Evolutionary conservation across 345 rosid genomes (phyloP), one percentile per base, ranked within the genome.

Genomic region (Euphorbia pulcherrima): DNA sequence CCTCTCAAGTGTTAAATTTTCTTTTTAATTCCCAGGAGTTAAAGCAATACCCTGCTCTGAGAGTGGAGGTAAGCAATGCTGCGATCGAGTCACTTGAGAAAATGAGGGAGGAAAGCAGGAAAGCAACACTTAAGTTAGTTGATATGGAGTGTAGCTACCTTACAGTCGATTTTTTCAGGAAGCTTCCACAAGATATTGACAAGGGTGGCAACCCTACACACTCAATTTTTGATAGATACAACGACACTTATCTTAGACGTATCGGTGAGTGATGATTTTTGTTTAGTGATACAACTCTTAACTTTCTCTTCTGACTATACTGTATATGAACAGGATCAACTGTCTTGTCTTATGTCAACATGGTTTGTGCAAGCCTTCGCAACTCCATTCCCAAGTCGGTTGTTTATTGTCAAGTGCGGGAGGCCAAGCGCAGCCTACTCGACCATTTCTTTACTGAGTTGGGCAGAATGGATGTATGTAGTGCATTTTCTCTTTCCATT

Each of bases 181-280:
- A 87, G 79, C 97, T 95, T 79, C 99, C 99, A 54, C 97, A 90
- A 79, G 99, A 95, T 83, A 86, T 81, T 23, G 99, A 95, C 72
- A 95, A 88, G 86, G 99, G 99, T 52, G 97, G 97, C 75, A 92
- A 92, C 81, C 96, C 97, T 17, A 87, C 97, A 5, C 97, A 88
- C 63, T 95, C 99, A 26, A 86, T 95, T 69, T 95, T 92, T 40
- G 99, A 95, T 74, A 83, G 99, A 78, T 95, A 95, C 79, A 92
- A 90, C 10, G 99, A 95, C 40, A 41, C 87, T 0, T 90, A 95
- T 79, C 97, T 95, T 51, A 83, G 99, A 79, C 83, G 97, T 74
- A 90, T 95, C 27, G 99, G 99, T 92, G 77, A 80, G 88, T 80
- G 37, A 33, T 33, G 3, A n/a, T 54, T 29, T 26, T 21, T 6